Conservation (phyloP, 192 early-diverging fungal species). For the Mortierella antarctica region DNA sequence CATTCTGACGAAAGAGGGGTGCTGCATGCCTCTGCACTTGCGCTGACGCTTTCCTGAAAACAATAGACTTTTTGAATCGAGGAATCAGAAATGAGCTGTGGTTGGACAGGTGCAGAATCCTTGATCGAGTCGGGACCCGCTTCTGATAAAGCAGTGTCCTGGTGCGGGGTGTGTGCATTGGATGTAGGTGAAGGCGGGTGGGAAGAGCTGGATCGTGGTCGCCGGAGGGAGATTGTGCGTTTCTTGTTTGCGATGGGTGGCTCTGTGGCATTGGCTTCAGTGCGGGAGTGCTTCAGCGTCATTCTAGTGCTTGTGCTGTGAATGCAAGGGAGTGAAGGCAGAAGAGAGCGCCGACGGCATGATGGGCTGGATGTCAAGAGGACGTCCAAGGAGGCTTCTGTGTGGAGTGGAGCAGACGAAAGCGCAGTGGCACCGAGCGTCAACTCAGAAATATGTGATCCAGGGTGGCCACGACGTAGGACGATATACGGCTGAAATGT, state of each 20-base stretch:
- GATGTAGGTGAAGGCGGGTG: neutral
- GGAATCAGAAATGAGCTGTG: conserved; percentile 12
- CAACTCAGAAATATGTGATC: neutral
- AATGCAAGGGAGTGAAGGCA: too few species aligned
- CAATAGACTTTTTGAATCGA: conserved; percentile 5
- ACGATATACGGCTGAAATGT: too few species aligned
- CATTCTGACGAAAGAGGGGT: neutral
- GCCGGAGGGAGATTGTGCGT: conserved; percentile 20
- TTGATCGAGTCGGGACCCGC: neutral
- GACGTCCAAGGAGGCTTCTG: neutral
- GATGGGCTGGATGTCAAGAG: neutral
- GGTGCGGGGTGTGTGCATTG: neutral
- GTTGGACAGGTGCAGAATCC: neutral
- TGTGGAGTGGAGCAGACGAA: neutral
- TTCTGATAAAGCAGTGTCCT: conserved; percentile 5
- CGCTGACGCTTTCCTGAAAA: conserved; percentile 14
- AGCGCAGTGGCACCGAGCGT: neutral
- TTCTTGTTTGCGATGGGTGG: conserved; percentile 15
- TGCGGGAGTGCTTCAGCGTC: neutral
- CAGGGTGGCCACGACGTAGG: too few species aligned
- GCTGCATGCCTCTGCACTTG: neutral
- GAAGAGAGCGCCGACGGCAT: too few species aligned
- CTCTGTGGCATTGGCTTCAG: neutral
- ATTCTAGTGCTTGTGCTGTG: conserved; percentile 10
- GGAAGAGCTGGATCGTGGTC: conserved; percentile 11